Base-by-base conservation (phyloP, 805 yeast species). In the Starmerella kuoi region DNA sequence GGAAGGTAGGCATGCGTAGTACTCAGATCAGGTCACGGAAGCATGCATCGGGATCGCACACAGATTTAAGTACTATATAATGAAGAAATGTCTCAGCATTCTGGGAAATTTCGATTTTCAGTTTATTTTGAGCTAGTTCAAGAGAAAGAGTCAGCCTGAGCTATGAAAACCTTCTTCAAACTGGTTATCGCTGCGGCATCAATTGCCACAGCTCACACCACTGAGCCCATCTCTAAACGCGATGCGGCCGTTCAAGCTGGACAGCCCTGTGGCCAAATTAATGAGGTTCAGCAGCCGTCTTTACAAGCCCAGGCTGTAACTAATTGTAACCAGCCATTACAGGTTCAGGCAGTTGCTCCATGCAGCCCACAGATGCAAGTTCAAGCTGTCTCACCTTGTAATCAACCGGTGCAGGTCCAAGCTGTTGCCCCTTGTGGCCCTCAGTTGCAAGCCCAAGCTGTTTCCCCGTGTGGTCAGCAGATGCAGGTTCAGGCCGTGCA, bases 321-420 rank as follows among this genome's bases (percentile, higher is more conserved):
- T 38, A 35, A 38, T 33, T 38, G 39, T 17, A 36, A 28, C 4
- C 48, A 25, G 41, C 38, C 37, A 4, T 31, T 41, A 14, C 32
- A 37, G 28, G 37, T 42, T 19, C 45, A 41, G 23, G 45, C 48
- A 4, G 48, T 37, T 22, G 44, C 37, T 25, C 37, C 35, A 14
- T 21, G 38, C 17, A 30, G 18, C 8, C 47, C 33, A 22, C 38
- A 34, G 31, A 38, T 38, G 14, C 34, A 23, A 5, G 42, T 38
- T 14, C 34, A 23, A 5, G 42, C 44, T 20, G 43, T 32, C 7
- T 40, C 35, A 31, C 43, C 39, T 9, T 34, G 46, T 19, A 12
- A 19, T 8, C 42, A 27, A 30, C 5, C 38, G 18, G 17, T 22
- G 20, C 40, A 27, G 34, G 28, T 37, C 26, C 12, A 8, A 4